phyloP scores from a whole-genome alignment of 2,329 filamentous ascomycete species.

The Dothideomycetidae sp. region DNA sequence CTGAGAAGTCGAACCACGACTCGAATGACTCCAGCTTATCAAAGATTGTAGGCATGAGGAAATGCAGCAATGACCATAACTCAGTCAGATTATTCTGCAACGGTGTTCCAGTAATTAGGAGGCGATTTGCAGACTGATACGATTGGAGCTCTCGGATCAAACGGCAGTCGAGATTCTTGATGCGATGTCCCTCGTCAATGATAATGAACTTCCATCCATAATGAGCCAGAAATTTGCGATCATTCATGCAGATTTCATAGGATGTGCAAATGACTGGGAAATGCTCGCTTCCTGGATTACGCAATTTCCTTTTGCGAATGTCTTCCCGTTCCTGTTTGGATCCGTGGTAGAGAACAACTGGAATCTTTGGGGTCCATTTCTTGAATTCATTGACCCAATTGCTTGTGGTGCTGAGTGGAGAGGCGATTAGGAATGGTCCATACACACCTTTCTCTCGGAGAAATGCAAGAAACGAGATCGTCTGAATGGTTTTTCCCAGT shows the following conservation, averaged over 20 bases:
- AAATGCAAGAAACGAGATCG: slow-evolving; percentile 74
- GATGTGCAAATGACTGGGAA: slow-evolving; percentile 92
- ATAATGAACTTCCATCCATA: slow-evolving; percentile 98
- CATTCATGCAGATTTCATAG: slow-evolving; percentile 91
- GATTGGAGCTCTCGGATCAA: slow-evolving; percentile 78
- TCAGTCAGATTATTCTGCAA: slow-evolving; percentile 92
- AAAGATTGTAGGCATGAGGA: slow-evolving; percentile 83
- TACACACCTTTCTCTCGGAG: slow-evolving; percentile 76
- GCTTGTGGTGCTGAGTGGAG: slow-evolving; percentile 76
- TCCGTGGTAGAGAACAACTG: slow-evolving; percentile 83
- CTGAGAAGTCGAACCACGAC: slow-evolving; percentile 93
- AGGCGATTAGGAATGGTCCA: slow-evolving; percentile 81
- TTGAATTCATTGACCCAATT: slow-evolving; percentile 95
- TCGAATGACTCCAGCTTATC: slow-evolving; percentile 88
- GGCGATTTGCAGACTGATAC: slow-evolving; percentile 77
- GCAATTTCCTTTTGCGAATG: slow-evolving; percentile 59
- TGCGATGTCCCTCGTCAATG: slow-evolving; percentile 89
- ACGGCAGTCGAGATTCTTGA: slow-evolving; percentile 93
- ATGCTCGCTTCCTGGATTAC: slow-evolving; percentile 50
- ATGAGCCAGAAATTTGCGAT: slow-evolving; percentile 63
- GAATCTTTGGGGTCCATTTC: slow-evolving; percentile 78
- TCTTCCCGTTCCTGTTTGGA: slow-evolving; percentile 60
- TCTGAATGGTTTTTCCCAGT: slow-evolving; percentile 81
- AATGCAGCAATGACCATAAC: slow-evolving; percentile 88
- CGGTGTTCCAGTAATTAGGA: slow-evolving; percentile 89